Evolutionary conservation across 345 rosid species (phyloP), one percentile per base, ranked within the genome.

Genomic region (Luvunga scandens): DNA sequence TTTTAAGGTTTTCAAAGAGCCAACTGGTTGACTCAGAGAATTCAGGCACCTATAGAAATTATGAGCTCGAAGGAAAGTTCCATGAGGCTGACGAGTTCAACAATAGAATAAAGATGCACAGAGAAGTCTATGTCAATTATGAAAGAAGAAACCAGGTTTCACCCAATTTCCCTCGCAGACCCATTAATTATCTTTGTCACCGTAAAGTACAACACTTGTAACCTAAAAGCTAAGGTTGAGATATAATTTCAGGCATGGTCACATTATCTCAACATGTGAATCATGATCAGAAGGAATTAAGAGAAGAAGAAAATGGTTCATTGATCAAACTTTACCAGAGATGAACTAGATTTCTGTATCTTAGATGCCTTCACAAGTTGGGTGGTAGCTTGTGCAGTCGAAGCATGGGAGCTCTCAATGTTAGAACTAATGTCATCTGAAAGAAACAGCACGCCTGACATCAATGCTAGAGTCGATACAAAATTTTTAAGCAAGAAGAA

Each of bases 361-460:
- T 88, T 86, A 73, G 94, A 68, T 75, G 94, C 94, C 67, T 89
- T 87, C 66, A 60, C 79, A 68, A 92, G 93, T 70, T 92, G 92
- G 28, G 77, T 70, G 61, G 85, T 90, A 62, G 85, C 92, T 84
- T 89, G 92, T 27, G 80, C 34, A 62, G 93, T 89, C 36, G 91
- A 90, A 72, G 90, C 77, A 66, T 87, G 89, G 50, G 94, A 83
- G 80, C 83, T 84, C 33, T 86, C 96, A 48, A 92, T 83, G 78
- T 87, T 87, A 14, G 94, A 86, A 80, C 91, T 83, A 75, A 92
- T 84, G 65, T 92, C 96, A 88, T 92, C 96, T 92, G 86, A 75
- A 68, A 82, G 45, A 50, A 36, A 56, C n/a, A 42, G 75, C 39
- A 18, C 12, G 36, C 70, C 72, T 24, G 39, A 39, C 8, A 33